A percentile compares a stretch with the other conserved stretches of the same genome.
Conservation (phyloP, 495 filamentous ascomycete species). For the Cercophora scortea region DNA sequence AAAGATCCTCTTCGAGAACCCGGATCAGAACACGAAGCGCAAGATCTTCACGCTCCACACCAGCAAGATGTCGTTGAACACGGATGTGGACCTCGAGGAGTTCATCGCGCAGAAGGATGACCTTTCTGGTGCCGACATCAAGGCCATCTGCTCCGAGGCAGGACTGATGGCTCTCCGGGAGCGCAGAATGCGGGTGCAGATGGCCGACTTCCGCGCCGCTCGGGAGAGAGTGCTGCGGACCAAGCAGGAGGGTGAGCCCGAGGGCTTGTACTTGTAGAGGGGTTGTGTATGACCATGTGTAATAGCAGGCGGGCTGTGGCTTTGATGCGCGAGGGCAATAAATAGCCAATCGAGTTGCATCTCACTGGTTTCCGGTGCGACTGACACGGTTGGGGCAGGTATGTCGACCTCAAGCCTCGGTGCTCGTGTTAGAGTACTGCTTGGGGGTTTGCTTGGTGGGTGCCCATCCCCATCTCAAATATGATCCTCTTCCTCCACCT, state of each 20-base stretch:
- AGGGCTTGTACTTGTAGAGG: slow-evolving; percentile 92
- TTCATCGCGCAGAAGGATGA: slow-evolving; percentile 99
- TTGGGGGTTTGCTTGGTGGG: too few relatives aligned
- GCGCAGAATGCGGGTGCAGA: slow-evolving; percentile 95
- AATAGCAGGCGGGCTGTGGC: background rate
- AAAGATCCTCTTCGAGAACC: slow-evolving; percentile 99
- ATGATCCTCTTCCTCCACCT: too few relatives aligned
- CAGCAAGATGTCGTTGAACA: slow-evolving; percentile 93
- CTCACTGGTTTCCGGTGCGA: background rate
- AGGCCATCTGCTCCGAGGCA: slow-evolving; percentile 96
- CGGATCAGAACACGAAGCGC: slow-evolving; percentile 98
- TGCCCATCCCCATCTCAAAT: too few relatives aligned
- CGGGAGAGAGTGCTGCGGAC: slow-evolving; percentile 95
- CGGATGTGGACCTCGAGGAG: slow-evolving; percentile 95
- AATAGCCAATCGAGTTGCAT: slow-evolving; percentile 10
- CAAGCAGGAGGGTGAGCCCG: slow-evolving; percentile 96
- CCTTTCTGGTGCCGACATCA: slow-evolving; percentile 94
- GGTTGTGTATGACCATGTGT: slow-evolving; percentile 9
- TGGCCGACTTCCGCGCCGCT: slow-evolving; percentile 93
- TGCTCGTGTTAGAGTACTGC: too few relatives aligned
- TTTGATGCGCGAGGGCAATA: background rate
- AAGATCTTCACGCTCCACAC: slow-evolving; percentile 99
- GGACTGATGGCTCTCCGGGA: slow-evolving; percentile 93
- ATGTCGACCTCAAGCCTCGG: too few relatives aligned
- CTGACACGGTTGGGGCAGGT: background rate